Base-by-base conservation (phyloP, 371 early-diverging fungal species). In the Mortierella sp. region DNA sequence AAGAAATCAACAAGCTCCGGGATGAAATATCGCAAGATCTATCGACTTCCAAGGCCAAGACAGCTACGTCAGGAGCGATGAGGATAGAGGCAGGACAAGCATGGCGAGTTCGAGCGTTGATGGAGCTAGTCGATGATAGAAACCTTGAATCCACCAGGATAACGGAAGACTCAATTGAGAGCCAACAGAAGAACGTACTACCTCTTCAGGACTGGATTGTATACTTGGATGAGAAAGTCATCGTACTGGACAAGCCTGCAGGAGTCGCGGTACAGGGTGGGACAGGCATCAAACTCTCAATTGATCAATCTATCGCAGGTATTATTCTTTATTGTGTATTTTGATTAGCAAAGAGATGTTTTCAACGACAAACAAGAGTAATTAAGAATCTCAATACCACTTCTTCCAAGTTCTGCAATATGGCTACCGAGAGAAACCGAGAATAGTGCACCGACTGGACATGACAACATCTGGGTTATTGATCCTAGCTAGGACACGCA, bases 191-290 rank as follows among this genome's bases (percentile, higher is more conserved):
- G 37, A 28, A 43, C 1, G 11, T 26, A 9, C 26, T 78, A 12
- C 78, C 78, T 20, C 74, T 78, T 5, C 32, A 30, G 28, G 64
- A 69, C 40, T 78, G 78, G 78, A 26, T 78, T 18, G 24, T 78
- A 1, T 78, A 78, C 47, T 66, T 59, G 47, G 78, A 78, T 43
- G 66, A 73, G 35, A 47, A 60, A 6, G 73, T 73, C 22, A 45
- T 78, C 22, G 47, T 70, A 0, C 20, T 78, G 5, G 55, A 78
- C 43, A 78, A 78, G 40, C 78, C 78, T 5, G 58, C 69, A 26
- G 78, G 78, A 14, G 35, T 78, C 24, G 63, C 66, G 14, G 78
- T 78, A 2, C 78, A 78, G 12, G 74, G 73, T 6, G 78, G 78
- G 0, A 70, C 78, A 1, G 68, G 66, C 1, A 37, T 78, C 14